These are phyloP conservation scores for Boletus rufocinnamomeus DNA, from an alignment of 768 basidiomycete genomes.

Conservation along the genomic window DNA sequence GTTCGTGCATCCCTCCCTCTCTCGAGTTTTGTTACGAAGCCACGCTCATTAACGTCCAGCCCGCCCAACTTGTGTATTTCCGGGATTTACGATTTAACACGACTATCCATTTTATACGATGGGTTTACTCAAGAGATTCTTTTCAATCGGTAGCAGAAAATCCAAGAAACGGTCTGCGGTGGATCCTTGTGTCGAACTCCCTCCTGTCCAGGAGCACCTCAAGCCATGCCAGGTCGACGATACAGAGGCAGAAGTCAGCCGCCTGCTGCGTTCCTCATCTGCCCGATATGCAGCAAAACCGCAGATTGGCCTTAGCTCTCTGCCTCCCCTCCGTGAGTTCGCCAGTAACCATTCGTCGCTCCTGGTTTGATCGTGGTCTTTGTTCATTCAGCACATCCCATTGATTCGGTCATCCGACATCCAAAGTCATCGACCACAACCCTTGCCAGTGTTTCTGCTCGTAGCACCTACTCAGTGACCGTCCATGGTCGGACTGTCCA, in stretches of 20 bases:
- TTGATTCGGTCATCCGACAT: constrained; percentile 53
- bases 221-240: constrained; percentile 42
- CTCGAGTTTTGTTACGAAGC: constrained; percentile 17
- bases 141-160: constrained; percentile 69
- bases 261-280: constrained; percentile 71
- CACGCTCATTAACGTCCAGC: constrained; percentile 32
- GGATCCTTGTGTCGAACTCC: constrained; percentile 33
- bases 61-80: constrained; percentile 20
- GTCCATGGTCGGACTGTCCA: constrained; percentile 63
- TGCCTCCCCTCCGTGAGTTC: constrained; percentile 72
- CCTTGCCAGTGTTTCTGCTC: constrained; percentile 52
- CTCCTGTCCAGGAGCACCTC: constrained; percentile 22
- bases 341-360: neutral
- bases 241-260: constrained; percentile 43
- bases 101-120: constrained; percentile 38
- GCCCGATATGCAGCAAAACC: constrained; percentile 60
- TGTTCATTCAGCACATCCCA: constrained; percentile 57
- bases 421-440: constrained; percentile 55
- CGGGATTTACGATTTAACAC: constrained; percentile 31
- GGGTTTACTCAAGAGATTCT: constrained; percentile 70
- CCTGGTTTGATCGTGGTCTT: neutral
- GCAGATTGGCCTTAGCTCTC: constrained; percentile 54
- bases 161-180: constrained; percentile 45
- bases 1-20: constrained; percentile 4
- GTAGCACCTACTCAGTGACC: constrained; percentile 73